Evolutionary conservation across 2,329 filamentous ascomycete species (phyloP), one percentile per base, ranked within the genome.

Genomic region (Diaporthe destruens): DNA sequence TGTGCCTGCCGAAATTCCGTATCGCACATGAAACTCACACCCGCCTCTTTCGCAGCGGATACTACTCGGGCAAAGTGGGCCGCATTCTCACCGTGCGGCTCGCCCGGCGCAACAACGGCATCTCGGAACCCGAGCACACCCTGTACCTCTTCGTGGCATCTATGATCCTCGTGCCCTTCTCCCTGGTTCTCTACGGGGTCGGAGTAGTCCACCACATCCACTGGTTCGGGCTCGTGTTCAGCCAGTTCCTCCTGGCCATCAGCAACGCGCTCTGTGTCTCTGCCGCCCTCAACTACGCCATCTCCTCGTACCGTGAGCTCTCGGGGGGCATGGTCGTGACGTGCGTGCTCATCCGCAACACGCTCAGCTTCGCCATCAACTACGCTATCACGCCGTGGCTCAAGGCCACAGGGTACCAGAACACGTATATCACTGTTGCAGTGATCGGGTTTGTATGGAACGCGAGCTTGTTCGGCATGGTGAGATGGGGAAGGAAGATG

Each of bases 401-500:
- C 0, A 77, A 78, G 0, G 75, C 79, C 20, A 80, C 81, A 73
- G 83, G 83, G 0, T 81, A 82, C 57, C 80, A 81, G 39, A 81
- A 82, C 65, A 80, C 81, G 1, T 85, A 79, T 34, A 74, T 83
- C 63, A 81, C 81, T 34, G 75, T 80, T 2, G 83, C 80, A 5
- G 82, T 77, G 0, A 73, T 83, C 72, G 79, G 79, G 1, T 74
- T 84, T 55, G 81, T 80, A 9, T 82, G 81, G 76, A 80, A 84
- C 55, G 75, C 83, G 51, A 83, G 82, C 72, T 79, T 84, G 76
- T 80, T 87, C 20, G 59, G 82, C 3, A 85, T 88, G 78, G 81
- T 87, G 12, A 84, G 80, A 75, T 88, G 81, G 74, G 87, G 87
- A 0, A 54, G 70, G 23, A 47, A 20, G 32, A 14, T 72, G 20